A percentile compares a stretch with the other conserved stretches of the same genome.
Conservation (phyloP, 1,284 basidiomycete species). For the Trichosporon coremiiforme region DNA sequence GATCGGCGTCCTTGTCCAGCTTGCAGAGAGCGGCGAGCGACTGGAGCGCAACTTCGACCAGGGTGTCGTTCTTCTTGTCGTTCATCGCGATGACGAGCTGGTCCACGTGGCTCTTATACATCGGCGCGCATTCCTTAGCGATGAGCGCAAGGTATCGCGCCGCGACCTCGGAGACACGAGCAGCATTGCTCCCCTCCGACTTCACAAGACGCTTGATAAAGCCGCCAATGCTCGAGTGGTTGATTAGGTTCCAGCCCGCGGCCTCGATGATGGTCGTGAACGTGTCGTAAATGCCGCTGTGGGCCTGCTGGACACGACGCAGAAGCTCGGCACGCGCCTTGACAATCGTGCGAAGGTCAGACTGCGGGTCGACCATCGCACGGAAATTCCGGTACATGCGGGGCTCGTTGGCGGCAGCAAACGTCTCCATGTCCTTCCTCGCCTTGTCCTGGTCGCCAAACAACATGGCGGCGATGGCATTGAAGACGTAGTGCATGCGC, state of each 20-base stretch:
- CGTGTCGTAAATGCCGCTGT: conserved; percentile 66
- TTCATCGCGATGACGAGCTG: conserved; percentile 72
- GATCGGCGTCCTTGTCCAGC: conserved; percentile 63
- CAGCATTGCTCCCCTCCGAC: conserved; percentile 27
- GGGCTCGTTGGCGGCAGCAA: conserved; percentile 84
- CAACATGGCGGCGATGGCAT: conserved; percentile 43
- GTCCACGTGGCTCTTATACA: conserved; percentile 73
- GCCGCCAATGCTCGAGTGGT: conserved; percentile 79
- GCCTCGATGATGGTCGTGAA: conserved; percentile 73
- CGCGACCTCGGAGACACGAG: conserved; percentile 33
- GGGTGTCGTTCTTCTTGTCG: conserved; percentile 64
- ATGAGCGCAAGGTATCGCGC: conserved; percentile 60
- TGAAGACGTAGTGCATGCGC: conserved; percentile 63
- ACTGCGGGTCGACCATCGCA: conserved; percentile 77
- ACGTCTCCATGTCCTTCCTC: conserved; percentile 73
- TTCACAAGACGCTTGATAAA: conserved; percentile 66
- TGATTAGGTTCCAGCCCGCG: conserved; percentile 72
- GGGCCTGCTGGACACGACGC: conserved; percentile 71
- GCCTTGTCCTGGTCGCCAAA: conserved; percentile 75
- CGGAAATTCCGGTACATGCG: conserved; percentile 82
- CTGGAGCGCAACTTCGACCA: conserved; percentile 72
- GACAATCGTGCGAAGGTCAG: conserved; percentile 75
- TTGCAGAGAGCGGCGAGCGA: conserved; percentile 70
- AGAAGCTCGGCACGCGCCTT: conserved; percentile 81
- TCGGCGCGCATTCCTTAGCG: conserved; percentile 74